Base-by-base conservation (phyloP, 495 filamentous ascomycete species). In the Tuber brumale region DNA sequence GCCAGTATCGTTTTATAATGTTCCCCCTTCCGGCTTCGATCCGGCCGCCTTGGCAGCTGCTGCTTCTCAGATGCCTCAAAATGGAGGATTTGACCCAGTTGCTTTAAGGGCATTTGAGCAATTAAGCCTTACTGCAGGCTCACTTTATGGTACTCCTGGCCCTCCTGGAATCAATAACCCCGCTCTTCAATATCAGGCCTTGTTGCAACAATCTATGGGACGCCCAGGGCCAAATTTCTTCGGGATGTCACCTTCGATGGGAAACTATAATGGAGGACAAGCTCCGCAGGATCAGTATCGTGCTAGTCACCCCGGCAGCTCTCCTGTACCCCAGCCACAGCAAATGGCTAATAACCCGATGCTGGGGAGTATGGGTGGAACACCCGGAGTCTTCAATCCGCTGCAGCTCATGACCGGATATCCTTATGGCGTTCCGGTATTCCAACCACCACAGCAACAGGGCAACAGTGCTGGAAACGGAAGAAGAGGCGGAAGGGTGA, bases 401-500 rank as follows among this genome's bases (percentile, higher is more conserved):
- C 57, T 83, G 42, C 81, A 81, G 70, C 74, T 83, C 45, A 83
- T 83, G 79, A 51, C 72, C 27, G 76, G 81, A 70, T 83, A 83
- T 72, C 76, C 80, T 57, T 83, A 81, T 74, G 76, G 76, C 43
- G 73, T 82, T 14, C 81, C 81, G 27, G 75, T 83, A 39, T 83
- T 83, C 73, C 45, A 75, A 16, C 76, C 70, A 75, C 57, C 76
- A 44, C 81, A 82, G 48, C 81, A 82, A 9, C 81, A 82, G 18
- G 82, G 45, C 72, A 78, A 14, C 80, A 75, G 78, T 6, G 51
- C 51, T 19, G 79, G 76, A 61, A 79, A 79, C 18, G 72, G 78
- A 46, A 78, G 81, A 76, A 77, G 80, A 61, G 76, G 79, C 73
- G 81, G 81, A 79, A 83, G 81, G 79, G 81, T 83, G 78, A 78